Conservation (phyloP, 768 basidiomycete genomes). For the Solioccasus polychromus region DNA sequence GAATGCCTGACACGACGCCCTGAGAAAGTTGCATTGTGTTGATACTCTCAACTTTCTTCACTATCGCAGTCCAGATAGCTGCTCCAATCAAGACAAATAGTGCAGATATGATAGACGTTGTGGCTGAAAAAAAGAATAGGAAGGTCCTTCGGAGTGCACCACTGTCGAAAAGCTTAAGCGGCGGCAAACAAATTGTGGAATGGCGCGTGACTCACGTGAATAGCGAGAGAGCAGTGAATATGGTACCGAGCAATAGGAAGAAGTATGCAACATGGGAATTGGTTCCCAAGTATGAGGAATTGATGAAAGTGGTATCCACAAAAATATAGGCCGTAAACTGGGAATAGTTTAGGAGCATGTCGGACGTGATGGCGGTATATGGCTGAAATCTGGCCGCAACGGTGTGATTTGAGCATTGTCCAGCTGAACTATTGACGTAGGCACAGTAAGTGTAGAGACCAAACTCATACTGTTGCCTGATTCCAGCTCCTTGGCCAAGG, state of each 20-base stretch:
- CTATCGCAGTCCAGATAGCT: constrained; percentile 74
- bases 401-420: constrained; percentile 62
- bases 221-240: constrained; percentile 62
- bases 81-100: constrained; percentile 66
- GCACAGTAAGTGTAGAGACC: constrained; percentile 83
- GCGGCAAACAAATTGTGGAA: not conserved
- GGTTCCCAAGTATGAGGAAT: constrained; percentile 60
- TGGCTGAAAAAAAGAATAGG: constrained; percentile 66
- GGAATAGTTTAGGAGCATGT: constrained; percentile 67
- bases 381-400: constrained; percentile 61
- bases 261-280: constrained; percentile 72
- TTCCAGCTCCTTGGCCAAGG: constrained; percentile 51
- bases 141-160: constrained; percentile 63
- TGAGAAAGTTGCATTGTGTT: constrained; percentile 48
- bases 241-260: constrained; percentile 69
- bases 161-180: constrained; percentile 35
- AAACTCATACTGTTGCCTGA: constrained; percentile 71
- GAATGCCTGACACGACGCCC: constrained; percentile 55
- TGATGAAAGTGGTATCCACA: constrained; percentile 48
- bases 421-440: constrained; percentile 57
- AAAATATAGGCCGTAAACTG: constrained; percentile 53
- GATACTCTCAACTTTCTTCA: constrained; percentile 59
- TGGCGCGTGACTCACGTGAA: constrained; percentile 50
- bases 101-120: constrained; percentile 57
- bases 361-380: constrained; percentile 58